Base-by-base conservation (phyloP, 2,329 filamentous ascomycete genomes). In the Aschersonia sp. region DNA sequence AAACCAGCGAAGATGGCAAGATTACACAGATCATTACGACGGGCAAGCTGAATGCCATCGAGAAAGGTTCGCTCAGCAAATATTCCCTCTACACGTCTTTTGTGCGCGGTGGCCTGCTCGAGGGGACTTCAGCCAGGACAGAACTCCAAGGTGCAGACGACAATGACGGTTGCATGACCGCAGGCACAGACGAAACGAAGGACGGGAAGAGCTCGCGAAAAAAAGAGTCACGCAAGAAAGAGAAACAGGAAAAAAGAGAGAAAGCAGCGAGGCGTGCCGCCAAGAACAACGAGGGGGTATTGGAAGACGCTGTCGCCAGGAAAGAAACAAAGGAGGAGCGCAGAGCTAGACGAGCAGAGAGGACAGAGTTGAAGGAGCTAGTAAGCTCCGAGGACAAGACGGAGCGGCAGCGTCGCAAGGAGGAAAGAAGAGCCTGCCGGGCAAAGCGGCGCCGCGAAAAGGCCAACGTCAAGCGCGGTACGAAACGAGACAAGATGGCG, bases 61-160 rank as follows among this genome's bases (percentile, higher is more conserved):
- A 74, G 47, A 71, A 69, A 55, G 70, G 72, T 2, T 66, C 66
- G 5, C 68, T 71, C 43, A 66, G 65, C 22, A 77, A 74, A 54
- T 79, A 80, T 64, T 81, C 77, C 0, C 69, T 97, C 6, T 95
- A 95, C 61, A 77, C 81, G 7, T 83, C 80, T 45, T 97, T 98
- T 60, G 87, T 97, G 30, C 79, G 77, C 52, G 92, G 92, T 7
- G 84, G 88, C 47, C 70, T 79, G 29, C 70, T 97, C 48, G 71
- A 77, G 41, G 88, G 89, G 7, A 41, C 40, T 41, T 41, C 14
- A 22, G 7, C 40, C 40, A 22, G 9, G 14, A 14, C 35, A 8
- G 35, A 22, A 22, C 22, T 37, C 35, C 4, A 37, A 12, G 12
- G 8, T 37, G 22, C 22, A 22, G 22, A 22, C 22, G 22, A 22